Evolutionary conservation across 768 basidiomycete species (phyloP).

Genomic region (Trametes punicea): DNA sequence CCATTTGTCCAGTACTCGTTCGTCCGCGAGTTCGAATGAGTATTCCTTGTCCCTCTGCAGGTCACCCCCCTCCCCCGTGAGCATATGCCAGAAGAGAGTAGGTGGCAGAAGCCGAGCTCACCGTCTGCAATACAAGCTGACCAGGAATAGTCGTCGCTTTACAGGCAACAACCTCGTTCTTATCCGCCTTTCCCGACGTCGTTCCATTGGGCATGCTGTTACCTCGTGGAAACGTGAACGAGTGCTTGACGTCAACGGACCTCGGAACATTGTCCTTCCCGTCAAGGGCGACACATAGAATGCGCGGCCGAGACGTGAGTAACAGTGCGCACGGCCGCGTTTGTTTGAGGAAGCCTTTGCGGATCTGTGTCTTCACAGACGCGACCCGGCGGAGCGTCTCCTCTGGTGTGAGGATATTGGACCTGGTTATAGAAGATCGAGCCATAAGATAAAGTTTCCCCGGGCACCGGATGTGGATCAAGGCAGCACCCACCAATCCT

Average conservation of each 20-base stretch:
- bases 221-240: neutral
- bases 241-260: slow-evolving; percentile 4
- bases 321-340: slow-evolving; percentile 4
- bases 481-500: neutral
- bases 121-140: neutral
- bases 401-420: neutral
- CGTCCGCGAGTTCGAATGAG: neutral
- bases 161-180: neutral
- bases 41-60: neutral
- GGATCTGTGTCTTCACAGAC: neutral
- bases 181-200: neutral
- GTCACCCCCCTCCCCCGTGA: neutral
- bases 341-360: slow-evolving; percentile 12
- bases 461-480: neutral
- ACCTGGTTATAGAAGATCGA: neutral
- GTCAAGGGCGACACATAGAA: slow-evolving; percentile 2
- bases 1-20: neutral
- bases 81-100: neutral
- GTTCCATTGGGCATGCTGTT: neutral
- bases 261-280: neutral
- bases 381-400: slow-evolving; percentile 5
- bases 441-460: neutral
- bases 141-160: neutral
- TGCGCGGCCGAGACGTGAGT: slow-evolving; percentile 5
- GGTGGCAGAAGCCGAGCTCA: neutral